Base-by-base conservation (phyloP, 2,329 filamentous ascomycete species). In the Daldinia eschscholtzii region DNA sequence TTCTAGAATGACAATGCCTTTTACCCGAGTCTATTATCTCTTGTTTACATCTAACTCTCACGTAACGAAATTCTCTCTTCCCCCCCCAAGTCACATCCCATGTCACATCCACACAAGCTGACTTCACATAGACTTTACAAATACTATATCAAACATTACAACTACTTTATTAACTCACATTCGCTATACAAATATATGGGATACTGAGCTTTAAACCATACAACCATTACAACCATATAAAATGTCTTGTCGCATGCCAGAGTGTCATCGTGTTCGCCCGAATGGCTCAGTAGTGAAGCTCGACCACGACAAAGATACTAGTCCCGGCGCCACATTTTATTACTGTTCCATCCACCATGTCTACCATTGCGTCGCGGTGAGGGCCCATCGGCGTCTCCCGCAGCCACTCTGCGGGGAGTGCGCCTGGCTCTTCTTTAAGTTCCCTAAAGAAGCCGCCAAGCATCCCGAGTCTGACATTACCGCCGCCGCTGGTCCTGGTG, bases 391-490 rank as follows among this genome's bases (percentile, higher is more conserved):
- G 15, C 61, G 62, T 28, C 58, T 67, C 10, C 70, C 67, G 4
- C 68, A 72, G 39, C 71, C 70, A 4, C 13, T 33, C n/a, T 72
- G 70, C 52, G 72, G 72, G 53, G 72, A 74, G 44, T 74, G 72
- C 57, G 68, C 72, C n/a, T 72, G 70, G 72, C 68, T 71, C 26
- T 73, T 72, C 68, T 74, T 72, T 57, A 26, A 37, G 15, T 65
- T 66, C 30, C 67, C 67, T 9, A 42, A 30, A 28, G 70, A 73
- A 46, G 72, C 68, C 28, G 42, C 39, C 44, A 66, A 50, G 55
- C 46, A 67, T 35, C 67, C 65, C 7, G 58, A 52, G 7, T 66
- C 56, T 18, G 70, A 72, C 35, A 61, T 68, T 9, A 50, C 33
- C 15, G 61, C 64, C 10, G 41, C 46, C 10, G 41, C 7, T 6